These are phyloP conservation scores for Cucurbita moschata DNA, from an alignment of 306 rosid genomes.

Conservation along the genomic window DNA sequence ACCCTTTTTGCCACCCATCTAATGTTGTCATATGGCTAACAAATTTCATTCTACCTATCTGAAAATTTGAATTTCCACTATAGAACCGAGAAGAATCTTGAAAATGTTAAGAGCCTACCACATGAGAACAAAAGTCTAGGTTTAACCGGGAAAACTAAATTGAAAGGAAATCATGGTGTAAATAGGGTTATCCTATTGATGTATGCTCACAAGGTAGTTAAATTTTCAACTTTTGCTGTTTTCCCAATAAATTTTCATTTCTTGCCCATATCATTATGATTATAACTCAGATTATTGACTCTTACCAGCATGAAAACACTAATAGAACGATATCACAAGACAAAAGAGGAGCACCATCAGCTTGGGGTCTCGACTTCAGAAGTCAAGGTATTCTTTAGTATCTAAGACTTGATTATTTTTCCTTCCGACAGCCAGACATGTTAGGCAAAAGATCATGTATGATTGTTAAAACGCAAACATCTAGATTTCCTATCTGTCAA, in stretches of 20 bases:
- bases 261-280: neutral
- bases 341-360: constrained; percentile 55
- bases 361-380: constrained; percentile 47
- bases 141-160: neutral
- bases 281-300: neutral
- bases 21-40: neutral
- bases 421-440: neutral
- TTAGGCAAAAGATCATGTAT: neutral
- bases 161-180: neutral
- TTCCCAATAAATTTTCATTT: neutral
- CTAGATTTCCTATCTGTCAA: neutral
- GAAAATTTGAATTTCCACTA: neutral
- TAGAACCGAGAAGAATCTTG: neutral
- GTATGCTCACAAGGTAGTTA: neutral
- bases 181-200: neutral
- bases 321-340: constrained; percentile 63
- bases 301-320: constrained; percentile 61
- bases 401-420: neutral
- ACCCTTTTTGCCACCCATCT: neutral
- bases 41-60: too few species aligned
- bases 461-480: neutral
- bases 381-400: constrained; percentile 47
- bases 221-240: neutral
- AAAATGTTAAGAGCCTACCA: neutral
- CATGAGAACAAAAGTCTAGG: neutral